Base-by-base conservation (phyloP, 371 early-diverging fungal species). In the Mucor lusitanicus region DNA sequence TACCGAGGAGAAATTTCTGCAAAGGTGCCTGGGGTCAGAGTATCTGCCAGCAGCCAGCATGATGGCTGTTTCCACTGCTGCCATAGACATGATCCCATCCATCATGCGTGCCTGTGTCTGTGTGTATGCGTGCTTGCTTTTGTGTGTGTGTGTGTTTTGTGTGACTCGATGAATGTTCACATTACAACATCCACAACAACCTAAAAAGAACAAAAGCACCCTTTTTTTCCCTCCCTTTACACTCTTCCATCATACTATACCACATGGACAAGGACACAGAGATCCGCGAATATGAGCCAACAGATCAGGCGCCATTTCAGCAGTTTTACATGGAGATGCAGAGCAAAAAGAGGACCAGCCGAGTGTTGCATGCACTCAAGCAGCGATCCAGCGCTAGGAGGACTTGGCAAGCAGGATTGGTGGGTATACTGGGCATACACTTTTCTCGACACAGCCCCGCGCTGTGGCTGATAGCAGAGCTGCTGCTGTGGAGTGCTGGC, bases 381-480 rank as follows among this genome's bases (percentile, higher is more conserved):
- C 44, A 50, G 30, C 61, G 58, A n/a, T 46, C 30, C 23, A 42
- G 27, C 35, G 76, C 70, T 17, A 67, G 67, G 58, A 61, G 73
- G 35, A 69, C 67, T 25, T 81, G 72, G 78, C 78, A 78, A 63
- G 74, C 74, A n/a, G 77, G 81, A 7, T 44, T 78, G 1, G 70
- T 78, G 6, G 76, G 78, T 17, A 56, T 81, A 11, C 33, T 74
- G 11, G 71, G 78, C 3, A 57, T 76, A 17, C 75, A 73, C 30
- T 7, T 72, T n/a, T 50, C 70, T 8, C 53, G 55, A 27, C 12
- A 33, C 3, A 65, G 27, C 19, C 27, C 21, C 23, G 42, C 53
- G 15, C 30, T 48, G 6, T 60, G 67, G 3, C 17, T 64, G 6
- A n/a, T 74, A 33, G 11, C 68, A 9, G 75, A 73, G 33, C 15